Conservation (phyloP, 257 asterid species). For the Ophiorrhiza pumila region DNA sequence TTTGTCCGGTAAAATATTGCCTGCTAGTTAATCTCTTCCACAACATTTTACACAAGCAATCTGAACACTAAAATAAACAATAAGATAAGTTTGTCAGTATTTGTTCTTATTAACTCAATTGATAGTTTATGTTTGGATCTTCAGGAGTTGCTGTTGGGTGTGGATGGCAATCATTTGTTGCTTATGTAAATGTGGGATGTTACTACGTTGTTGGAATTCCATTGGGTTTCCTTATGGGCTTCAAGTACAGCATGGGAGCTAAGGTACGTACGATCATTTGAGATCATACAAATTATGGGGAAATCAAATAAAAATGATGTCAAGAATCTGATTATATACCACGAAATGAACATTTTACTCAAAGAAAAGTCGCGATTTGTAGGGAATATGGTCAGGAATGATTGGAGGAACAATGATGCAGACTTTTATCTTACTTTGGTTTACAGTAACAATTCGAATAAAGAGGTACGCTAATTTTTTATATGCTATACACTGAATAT, state of each 20-base stretch:
- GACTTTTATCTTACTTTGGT: slow-evolving; percentile 70
- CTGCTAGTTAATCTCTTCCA: neutral
- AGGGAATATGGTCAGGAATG: slow-evolving; percentile 95
- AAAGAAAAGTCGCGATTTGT: too few species aligned
- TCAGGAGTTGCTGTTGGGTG: slow-evolving; percentile 81
- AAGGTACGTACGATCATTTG: too few species aligned
- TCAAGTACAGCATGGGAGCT: slow-evolving; percentile 51
- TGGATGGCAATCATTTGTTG: slow-evolving; percentile 82
- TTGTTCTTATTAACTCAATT: neutral
- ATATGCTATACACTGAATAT: too few species aligned
- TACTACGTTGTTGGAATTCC: slow-evolving; percentile 41
- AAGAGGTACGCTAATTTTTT: slow-evolving; percentile 56
- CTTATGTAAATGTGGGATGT: slow-evolving; percentile 63
- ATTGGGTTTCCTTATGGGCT: slow-evolving; percentile 48
- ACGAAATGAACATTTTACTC: too few species aligned
- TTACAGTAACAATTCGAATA: slow-evolving; percentile 69
- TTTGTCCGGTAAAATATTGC: slow-evolving; percentile 27
- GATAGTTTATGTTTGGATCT: neutral
- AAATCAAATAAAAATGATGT: too few species aligned
- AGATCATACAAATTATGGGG: too few species aligned
- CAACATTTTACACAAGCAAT: neutral
- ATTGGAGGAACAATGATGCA: slow-evolving; percentile 88
- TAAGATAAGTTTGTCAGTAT: neutral
- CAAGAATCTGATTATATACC: too few species aligned
- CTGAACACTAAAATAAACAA: too few species aligned